Evolutionary conservation across 1,284 basidiomycete genomes (phyloP).

Genomic region (Moesziomyces sp.): DNA sequence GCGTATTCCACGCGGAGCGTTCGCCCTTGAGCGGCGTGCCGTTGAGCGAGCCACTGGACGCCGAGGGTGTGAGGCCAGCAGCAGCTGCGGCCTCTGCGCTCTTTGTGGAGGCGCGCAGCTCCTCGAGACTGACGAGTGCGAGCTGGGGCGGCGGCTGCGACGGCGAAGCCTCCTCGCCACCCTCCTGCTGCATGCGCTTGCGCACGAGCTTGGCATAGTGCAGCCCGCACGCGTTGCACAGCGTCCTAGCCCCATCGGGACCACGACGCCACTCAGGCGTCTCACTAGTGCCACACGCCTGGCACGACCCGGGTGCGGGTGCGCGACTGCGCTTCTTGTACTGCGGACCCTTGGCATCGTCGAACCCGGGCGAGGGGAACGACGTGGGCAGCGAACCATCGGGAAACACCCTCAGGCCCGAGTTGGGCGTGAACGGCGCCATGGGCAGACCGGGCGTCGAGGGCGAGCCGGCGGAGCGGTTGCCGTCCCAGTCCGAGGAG

Average conservation of each 20-base stretch:
- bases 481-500: slow-evolving; percentile 43
- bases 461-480: slow-evolving; percentile 2
- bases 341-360: slow-evolving; percentile 50
- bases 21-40: slow-evolving; percentile 31
- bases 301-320: slow-evolving; percentile 61
- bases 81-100: slow-evolving; percentile 39
- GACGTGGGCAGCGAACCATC: slow-evolving; percentile 43
- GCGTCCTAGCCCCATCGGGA: slow-evolving; percentile 63
- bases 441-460: slow-evolving; percentile 14
- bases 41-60: slow-evolving; percentile 31
- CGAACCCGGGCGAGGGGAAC: slow-evolving; percentile 41
- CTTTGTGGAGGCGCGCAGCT: slow-evolving; percentile 57
- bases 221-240: slow-evolving; percentile 66
- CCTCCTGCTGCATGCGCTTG: slow-evolving; percentile 50
- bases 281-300: slow-evolving; percentile 58
- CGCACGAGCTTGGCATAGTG: slow-evolving; percentile 60
- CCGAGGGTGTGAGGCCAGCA: slow-evolving; percentile 18
- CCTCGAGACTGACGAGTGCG: slow-evolving; percentile 52
- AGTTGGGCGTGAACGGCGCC: slow-evolving; percentile 20
- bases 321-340: slow-evolving; percentile 66
- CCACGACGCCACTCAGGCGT: slow-evolving; percentile 66
- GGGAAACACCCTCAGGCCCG: slow-evolving; percentile 31
- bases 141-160: slow-evolving; percentile 30
- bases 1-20: slow-evolving; percentile 29
- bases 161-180: slow-evolving; percentile 39